Percentiles rank a stretch among this genome's conserved stretches.
Evolutionary conservation across 2,329 filamentous ascomycete species (phyloP).

Genomic region (Zopfia rhizophila): DNA sequence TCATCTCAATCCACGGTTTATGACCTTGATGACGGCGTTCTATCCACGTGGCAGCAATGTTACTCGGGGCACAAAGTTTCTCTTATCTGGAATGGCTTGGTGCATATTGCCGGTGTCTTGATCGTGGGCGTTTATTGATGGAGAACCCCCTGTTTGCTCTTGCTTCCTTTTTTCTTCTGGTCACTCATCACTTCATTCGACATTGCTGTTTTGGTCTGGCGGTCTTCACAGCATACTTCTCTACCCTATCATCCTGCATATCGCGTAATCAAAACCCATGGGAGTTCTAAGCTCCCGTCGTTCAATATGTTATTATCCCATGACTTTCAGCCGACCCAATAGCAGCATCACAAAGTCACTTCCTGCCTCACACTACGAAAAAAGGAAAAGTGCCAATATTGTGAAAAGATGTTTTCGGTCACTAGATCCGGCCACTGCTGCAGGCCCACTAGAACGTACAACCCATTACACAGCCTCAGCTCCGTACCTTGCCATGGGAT

Average conservation of each 20-base stretch:
- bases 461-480: conserved; percentile 17
- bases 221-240: conserved; percentile 4
- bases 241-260: conserved; percentile 13
- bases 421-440: too few relatives aligned
- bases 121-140: conserved; percentile 12
- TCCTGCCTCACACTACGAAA: conserved; percentile 1
- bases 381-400: conserved; percentile 1
- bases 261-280: conserved; percentile 12
- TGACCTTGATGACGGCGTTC: conserved; percentile 35
- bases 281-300: too few relatives aligned
- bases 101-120: conserved; percentile 31
- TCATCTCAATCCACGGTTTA: conserved; percentile 15
- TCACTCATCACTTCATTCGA: conserved; percentile 3
- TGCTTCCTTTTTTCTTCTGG: conserved; percentile 9
- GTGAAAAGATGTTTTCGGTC: not conserved
- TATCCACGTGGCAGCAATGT: conserved; percentile 16
- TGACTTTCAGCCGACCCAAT: conserved; percentile 8
- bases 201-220: conserved; percentile 1
- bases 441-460: conserved; percentile 1
- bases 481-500: too few relatives aligned
- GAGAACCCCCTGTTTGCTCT: conserved; percentile 2
- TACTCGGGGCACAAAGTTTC: conserved; percentile 16
- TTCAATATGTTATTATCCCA: conserved; percentile 9
- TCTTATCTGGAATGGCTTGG: conserved; percentile 23
- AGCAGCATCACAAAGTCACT: not conserved